These are phyloP conservation scores for Excoecaria agallocha DNA, from an alignment of 345 rosid species.

Conservation along the genomic window DNA sequence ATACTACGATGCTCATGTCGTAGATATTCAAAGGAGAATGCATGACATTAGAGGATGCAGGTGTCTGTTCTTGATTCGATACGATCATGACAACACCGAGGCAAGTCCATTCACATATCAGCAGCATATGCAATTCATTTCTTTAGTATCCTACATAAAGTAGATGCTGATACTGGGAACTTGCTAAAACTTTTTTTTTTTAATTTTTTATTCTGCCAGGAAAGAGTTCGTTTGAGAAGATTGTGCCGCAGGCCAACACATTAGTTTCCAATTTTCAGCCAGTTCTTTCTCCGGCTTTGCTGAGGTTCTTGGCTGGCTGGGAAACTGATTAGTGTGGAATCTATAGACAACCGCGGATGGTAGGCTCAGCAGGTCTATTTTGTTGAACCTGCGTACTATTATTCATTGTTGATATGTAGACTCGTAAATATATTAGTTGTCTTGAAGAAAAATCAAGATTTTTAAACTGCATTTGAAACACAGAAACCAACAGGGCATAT, in stretches of 20 bases:
- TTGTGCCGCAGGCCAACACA: slow-evolving; percentile 45
- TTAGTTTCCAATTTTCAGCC: neutral
- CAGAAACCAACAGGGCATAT: no score
- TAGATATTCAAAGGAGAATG: slow-evolving; percentile 48
- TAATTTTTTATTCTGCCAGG: slow-evolving; percentile 30
- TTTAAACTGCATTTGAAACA: no score
- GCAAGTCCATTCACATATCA: slow-evolving; percentile 23
- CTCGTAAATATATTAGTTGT: no score
- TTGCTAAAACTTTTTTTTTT: neutral
- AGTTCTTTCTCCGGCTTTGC: neutral
- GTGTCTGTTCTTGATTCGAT: slow-evolving; percentile 52
- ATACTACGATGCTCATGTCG: slow-evolving; percentile 56
- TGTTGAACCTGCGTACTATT: no score
- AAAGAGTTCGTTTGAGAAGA: slow-evolving; percentile 55
- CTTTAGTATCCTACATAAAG: no score
- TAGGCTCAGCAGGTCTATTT: no score
- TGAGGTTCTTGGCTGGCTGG: neutral
- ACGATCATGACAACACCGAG: slow-evolving; percentile 52
- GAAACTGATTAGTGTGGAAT: neutral
- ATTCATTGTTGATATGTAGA: no score
- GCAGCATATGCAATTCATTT: no score
- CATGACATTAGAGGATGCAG: slow-evolving; percentile 77
- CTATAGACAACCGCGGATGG: no score
- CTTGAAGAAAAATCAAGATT: no score
- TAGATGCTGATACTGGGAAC: no score